Base-by-base conservation (phyloP, 2,329 filamentous ascomycete genomes). In the Nigrograna mackinnonii region DNA sequence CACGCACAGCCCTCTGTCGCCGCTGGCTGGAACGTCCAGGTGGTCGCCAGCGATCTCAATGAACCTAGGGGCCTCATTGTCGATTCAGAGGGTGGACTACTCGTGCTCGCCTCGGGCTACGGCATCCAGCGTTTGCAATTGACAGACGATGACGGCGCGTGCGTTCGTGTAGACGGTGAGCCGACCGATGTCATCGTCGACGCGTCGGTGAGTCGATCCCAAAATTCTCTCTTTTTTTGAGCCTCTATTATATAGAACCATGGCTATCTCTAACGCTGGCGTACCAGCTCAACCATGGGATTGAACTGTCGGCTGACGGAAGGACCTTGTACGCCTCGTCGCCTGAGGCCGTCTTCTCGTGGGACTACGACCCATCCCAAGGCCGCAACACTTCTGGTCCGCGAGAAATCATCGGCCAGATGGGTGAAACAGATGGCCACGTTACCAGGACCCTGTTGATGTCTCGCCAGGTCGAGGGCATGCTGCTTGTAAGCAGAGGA, bases 401-500 rank as follows among this genome's bases (percentile, higher is more conserved):
- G 44, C 67, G 64, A 43, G 80, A 76, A 3, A 46, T 90, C 4
- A 71, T 91, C 35, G 71, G 70, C 26, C 81, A 82, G 50, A 88
- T 89, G 84, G 73, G 61, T 12, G 68, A 32, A 13, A 17, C 33
- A 22, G 64, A 71, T 4, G 85, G 83, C 36, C 85, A 89, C 54
- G 79, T 73, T 5, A 85, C 85, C 0, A 78, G 87, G 24, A 89
- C 86, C 0, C 71, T 91, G 1, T 73, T 88, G 28, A 67, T 86
- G 12, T 83, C 85, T 0, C 60, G 70, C 13, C 74, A 75, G 22
- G 67, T 73, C 6, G 76, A 80, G 0, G 79, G 77, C 16, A 70
- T 79, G 47, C 72, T 91, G 4, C 65, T 90, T 33, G 77, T 90
- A 30, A 86, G 80, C 30, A 78, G 84, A 44, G 86, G 87, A 31